Evolutionary conservation across 2,329 filamentous ascomycete species (phyloP).

Genomic region (Teratosphaeria zuluensis): DNA sequence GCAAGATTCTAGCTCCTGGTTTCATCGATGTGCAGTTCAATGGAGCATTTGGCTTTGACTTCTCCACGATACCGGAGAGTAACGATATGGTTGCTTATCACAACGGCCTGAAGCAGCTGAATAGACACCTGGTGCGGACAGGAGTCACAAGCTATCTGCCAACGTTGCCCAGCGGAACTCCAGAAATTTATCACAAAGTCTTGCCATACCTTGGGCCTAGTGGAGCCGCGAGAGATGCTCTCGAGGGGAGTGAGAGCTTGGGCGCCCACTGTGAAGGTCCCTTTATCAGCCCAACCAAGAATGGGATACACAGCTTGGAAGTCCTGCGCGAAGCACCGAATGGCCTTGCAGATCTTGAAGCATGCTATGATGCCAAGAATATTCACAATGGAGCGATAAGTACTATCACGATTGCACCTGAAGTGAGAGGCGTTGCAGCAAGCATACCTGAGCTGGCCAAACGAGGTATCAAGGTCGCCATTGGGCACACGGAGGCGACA

Average conservation of each 20-base stretch:
- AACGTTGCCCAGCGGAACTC: conserved; percentile 70
- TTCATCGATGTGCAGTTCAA: conserved; percentile 90
- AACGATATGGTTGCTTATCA: conserved; percentile 51
- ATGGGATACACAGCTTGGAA: conserved; percentile 71
- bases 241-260: conserved; percentile 72
- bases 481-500: conserved; percentile 79
- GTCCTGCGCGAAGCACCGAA: conserved; percentile 56
- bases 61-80: conserved; percentile 57
- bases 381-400: conserved; percentile 50
- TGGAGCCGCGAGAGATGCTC: conserved; percentile 47
- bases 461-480: conserved; percentile 63
- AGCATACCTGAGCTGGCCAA: conserved; percentile 58
- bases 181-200: conserved; percentile 73
- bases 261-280: conserved; percentile 88
- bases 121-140: conserved; percentile 61
- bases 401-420: conserved; percentile 80
- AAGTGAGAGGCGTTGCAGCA: conserved; percentile 53
- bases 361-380: conserved; percentile 65
- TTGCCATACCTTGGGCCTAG: conserved; percentile 71
- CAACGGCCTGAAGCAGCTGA: conserved; percentile 62
- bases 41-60: conserved; percentile 87
- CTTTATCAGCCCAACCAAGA: conserved; percentile 73
- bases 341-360: conserved; percentile 55
- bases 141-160: conserved; percentile 84
- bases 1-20: conserved; percentile 74